A percentile compares a stretch with the other conserved stretches of the same genome.
Evolutionary conservation across 148 eudicot species (phyloP).

Genomic region (Agrostemma githago): DNA sequence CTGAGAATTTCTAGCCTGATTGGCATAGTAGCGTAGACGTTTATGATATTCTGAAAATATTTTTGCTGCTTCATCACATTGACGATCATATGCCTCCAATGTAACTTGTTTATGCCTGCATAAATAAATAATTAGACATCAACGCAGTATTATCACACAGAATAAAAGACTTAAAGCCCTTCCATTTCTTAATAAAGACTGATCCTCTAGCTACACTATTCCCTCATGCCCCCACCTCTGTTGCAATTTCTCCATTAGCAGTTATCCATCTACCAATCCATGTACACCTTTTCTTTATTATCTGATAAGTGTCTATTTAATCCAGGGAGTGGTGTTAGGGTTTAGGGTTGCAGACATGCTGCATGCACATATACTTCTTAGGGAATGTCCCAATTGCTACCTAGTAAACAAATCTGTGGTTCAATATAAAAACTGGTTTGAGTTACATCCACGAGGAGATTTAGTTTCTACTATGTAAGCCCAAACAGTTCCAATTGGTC

Average conservation of each 20-base stretch:
- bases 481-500: background rate
- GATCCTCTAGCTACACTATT: background rate
- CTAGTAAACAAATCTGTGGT: background rate
- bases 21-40: conserved; percentile 69
- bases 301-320: background rate
- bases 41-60: conserved; percentile 96
- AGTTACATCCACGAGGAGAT: background rate
- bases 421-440: background rate
- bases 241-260: background rate
- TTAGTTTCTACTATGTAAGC: background rate
- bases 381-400: background rate
- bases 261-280: background rate
- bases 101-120: conserved; percentile 96
- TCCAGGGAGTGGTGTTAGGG: background rate
- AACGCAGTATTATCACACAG: background rate
- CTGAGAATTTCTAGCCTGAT: conserved; percentile 78
- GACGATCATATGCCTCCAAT: conserved; percentile 89
- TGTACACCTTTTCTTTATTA: background rate
- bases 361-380: background rate
- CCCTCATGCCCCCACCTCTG: background rate
- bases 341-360: background rate
- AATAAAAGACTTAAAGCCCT: background rate
- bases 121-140: conserved; percentile 1
- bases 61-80: conserved; percentile 93
- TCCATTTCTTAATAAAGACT: background rate